A percentile compares a stretch with the other conserved stretches of the same genome.
phyloP scores from a whole-genome alignment of 2,329 filamentous ascomycete species.

The Cladosporium sp. region DNA sequence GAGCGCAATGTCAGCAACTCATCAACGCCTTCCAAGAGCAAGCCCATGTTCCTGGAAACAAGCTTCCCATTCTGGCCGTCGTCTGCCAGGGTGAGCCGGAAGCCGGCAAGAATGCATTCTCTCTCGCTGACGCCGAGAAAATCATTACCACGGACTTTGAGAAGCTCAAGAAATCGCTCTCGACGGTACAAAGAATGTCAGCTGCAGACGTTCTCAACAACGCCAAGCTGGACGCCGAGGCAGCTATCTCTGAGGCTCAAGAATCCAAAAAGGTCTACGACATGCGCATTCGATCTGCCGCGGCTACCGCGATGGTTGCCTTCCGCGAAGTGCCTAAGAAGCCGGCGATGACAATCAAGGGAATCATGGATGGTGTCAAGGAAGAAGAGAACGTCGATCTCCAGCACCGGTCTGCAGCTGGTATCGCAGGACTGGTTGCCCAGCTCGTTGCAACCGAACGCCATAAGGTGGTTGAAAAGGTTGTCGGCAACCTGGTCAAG shows the following conservation, averaged over 20 bases:
- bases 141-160: conserved; percentile 83
- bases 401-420: conserved; percentile 78
- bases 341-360: conserved; percentile 86
- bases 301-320: conserved; percentile 83
- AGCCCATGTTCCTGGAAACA: conserved; percentile 70
- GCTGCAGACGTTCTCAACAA: conserved; percentile 74
- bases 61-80: conserved; percentile 76
- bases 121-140: conserved; percentile 79
- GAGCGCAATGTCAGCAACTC: conserved; percentile 85
- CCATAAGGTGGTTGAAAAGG: conserved; percentile 84
- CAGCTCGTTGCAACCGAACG: conserved; percentile 77
- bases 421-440: conserved; percentile 79
- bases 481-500: conserved; percentile 91
- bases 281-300: conserved; percentile 77
- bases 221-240: conserved; percentile 63
- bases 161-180: conserved; percentile 79
- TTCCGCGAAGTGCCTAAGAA: conserved; percentile 87
- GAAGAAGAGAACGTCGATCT: conserved; percentile 86
- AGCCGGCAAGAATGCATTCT: conserved; percentile 89
- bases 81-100: conserved; percentile 91
- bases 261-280: conserved; percentile 76
- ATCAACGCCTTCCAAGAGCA: conserved; percentile 89
- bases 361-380: conserved; percentile 97
- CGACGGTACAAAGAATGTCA: conserved; percentile 80
- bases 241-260: conserved; percentile 75